Evolutionary conservation across 2,329 filamentous ascomycete genomes (phyloP).

Genomic region (Macrophomina phaseolina): DNA sequence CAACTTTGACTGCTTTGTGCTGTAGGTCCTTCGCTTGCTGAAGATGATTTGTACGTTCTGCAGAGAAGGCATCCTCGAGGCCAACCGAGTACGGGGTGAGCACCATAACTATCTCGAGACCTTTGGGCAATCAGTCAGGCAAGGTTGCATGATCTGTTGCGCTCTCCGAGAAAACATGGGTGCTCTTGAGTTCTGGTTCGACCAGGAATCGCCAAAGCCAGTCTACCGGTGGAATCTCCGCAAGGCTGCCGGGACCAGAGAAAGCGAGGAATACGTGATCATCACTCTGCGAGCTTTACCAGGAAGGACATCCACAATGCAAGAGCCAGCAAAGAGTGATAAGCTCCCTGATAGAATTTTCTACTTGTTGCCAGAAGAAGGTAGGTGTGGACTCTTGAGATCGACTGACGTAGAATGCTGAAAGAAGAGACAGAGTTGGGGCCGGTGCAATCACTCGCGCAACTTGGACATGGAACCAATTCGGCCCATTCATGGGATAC

Average conservation of each 20-base stretch:
- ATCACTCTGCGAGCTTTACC: not conserved
- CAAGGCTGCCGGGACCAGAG: not conserved
- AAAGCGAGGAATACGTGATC: not conserved
- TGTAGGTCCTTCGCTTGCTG: too few relatives aligned
- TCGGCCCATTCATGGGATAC: too few relatives aligned
- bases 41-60: not conserved
- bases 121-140: not conserved
- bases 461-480: too few relatives aligned
- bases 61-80: not conserved
- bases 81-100: not conserved
- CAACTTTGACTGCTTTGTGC: too few relatives aligned
- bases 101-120: not conserved
- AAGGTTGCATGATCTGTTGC: not conserved
- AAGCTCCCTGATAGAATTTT: not conserved
- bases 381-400: not conserved
- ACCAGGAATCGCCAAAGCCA: not conserved
- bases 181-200: too few relatives aligned
- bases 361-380: conserved; percentile 3
- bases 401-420: too few relatives aligned
- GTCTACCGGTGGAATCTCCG: conserved; percentile 1
- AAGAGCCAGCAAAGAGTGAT: not conserved
- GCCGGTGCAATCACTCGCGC: too few relatives aligned
- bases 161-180: not conserved
- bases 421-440: too few relatives aligned
- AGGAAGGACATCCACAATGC: not conserved